Percentiles rank a stretch among this genome's conserved stretches.
These are phyloP conservation scores for Graphiopsis chlorocephala DNA, from an alignment of 2,329 filamentous ascomycete genomes.

Conservation along the genomic window DNA sequence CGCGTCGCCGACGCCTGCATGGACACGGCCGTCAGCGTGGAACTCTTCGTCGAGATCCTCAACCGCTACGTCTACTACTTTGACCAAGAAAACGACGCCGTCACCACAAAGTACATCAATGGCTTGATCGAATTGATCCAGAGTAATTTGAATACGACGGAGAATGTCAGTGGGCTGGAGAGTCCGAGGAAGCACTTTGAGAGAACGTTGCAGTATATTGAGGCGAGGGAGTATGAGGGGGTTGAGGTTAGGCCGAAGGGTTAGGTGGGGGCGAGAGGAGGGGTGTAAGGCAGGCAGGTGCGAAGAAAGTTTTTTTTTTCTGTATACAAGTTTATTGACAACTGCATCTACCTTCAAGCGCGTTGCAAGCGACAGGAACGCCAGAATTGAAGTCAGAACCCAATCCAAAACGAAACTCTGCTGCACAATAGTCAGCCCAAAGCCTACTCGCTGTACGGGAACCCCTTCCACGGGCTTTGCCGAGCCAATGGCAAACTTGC, in stretches of 20 bases:
- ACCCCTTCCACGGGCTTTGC: too few relatives aligned
- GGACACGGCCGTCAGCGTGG: slow-evolving; percentile 95
- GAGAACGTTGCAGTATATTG: slow-evolving; percentile 91
- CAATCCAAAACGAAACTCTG: too few relatives aligned
- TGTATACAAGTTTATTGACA: background rate
- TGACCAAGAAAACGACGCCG: slow-evolving; percentile 97
- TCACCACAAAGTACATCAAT: slow-evolving; percentile 97
- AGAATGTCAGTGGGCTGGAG: slow-evolving; percentile 79
- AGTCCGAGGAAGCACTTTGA: slow-evolving; percentile 91
- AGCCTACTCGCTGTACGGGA: too few relatives aligned
- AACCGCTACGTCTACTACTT: slow-evolving; percentile 99
- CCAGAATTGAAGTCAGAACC: too few relatives aligned
- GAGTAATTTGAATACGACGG: slow-evolving; percentile 77
- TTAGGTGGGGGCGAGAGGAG: background rate
- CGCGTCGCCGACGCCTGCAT: slow-evolving; percentile 98
- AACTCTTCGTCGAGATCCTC: slow-evolving; percentile 96
- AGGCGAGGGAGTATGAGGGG: slow-evolving; percentile 86
- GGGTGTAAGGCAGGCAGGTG: background rate
- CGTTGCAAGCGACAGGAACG: background rate
- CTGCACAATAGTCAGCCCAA: too few relatives aligned
- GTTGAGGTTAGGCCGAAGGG: slow-evolving; percentile 67
- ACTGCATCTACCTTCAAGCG: background rate
- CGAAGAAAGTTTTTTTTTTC: background rate
- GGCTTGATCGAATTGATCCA: slow-evolving; percentile 97
- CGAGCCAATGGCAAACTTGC: background rate